Evolutionary conservation across 495 filamentous ascomycete species (phyloP), one percentile per base, ranked within the genome.

Genomic region (Annulohypoxylon stygium): DNA sequence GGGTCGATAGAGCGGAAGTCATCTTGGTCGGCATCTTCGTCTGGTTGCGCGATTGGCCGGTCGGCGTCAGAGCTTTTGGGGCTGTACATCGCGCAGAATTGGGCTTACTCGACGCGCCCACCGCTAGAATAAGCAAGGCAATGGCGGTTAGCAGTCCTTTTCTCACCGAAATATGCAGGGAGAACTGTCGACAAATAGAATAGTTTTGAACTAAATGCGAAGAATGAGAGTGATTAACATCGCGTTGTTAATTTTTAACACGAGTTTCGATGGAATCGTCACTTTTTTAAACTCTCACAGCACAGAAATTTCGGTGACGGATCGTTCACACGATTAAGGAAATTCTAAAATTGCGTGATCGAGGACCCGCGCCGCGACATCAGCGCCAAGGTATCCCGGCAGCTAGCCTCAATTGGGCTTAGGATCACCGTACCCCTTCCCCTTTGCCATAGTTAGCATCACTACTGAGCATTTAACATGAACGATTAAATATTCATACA

Each of bases 1-100:
- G 83, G 83, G 73, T 86, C 84, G 55, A 85, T 85, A 30, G 74
- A 75, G 30, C 64, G 71, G 68, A 83, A 84, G 76, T 86, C 83
- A 48, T 76, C 64, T 12, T 54, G 62, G 36, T 80, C 75, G 11
- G 59, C 26, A 57, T 78, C 77, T 1, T 62, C 67, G 2, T 65
- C 45, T 4, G 41, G 26, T 18, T 4, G 48, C 59, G 39, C 59
- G 18, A 61, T 39, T 45, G 67, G 47, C 63, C 33, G 48, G 9
- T 67, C 72, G 39, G 64, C 37, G 51, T 70, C 51, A 47, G 16
- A 47, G 43, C 43, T 47, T 55, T 75, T 71, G 1, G 67, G 67
- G 47, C 59, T 65, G 26, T 64, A 47, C 72, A 75, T 75, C n/a
- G 26, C 25, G 16, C 18, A n/a, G 9, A 48, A 16, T 18, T 37